phyloP scores from a whole-genome alignment of 805 yeast species.

The Pichia gijzeniarum region DNA sequence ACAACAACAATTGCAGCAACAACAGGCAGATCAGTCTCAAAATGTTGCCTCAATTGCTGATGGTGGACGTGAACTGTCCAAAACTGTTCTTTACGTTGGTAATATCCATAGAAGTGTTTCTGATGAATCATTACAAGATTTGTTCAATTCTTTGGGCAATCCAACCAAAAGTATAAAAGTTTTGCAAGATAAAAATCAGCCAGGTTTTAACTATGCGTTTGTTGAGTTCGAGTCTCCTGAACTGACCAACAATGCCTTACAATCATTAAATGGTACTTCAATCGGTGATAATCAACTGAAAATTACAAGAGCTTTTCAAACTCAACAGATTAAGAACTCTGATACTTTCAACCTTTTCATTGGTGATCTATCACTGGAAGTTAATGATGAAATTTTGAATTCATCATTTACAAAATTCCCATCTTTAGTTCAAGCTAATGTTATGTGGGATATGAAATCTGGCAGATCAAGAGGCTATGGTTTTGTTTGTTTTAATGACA shows the following conservation, averaged over 20 bases:
- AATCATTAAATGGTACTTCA: conserved; percentile 48
- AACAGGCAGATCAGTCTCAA: not conserved
- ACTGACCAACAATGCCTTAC: conserved; percentile 58
- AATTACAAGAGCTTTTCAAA: conserved; percentile 81
- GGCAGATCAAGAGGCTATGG: conserved; percentile 92
- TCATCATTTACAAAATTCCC: conserved; percentile 50
- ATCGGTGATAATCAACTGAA: conserved; percentile 51
- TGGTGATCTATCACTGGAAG: conserved; percentile 79
- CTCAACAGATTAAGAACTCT: conserved; percentile 54
- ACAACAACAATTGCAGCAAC: not conserved
- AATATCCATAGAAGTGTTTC: conserved; percentile 58
- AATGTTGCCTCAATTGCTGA: conserved; percentile 6
- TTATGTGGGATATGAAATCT: conserved; percentile 96
- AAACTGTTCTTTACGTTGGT: conserved; percentile 71
- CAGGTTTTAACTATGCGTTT: conserved; percentile 76
- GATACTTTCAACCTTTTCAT: conserved; percentile 69
- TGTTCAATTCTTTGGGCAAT: conserved; percentile 51
- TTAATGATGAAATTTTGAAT: conserved; percentile 67
- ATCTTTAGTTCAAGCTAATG: conserved; percentile 75
- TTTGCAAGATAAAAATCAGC: conserved; percentile 66
- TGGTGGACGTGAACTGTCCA: conserved; percentile 78
- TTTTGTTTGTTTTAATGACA: conserved; percentile 67
- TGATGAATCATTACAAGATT: conserved; percentile 55
- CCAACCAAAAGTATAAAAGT: conserved; percentile 60
- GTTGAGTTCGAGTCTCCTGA: conserved; percentile 59